Evolutionary conservation across 257 asterid genomes (phyloP).

Genomic region (Echium plantagineum): DNA sequence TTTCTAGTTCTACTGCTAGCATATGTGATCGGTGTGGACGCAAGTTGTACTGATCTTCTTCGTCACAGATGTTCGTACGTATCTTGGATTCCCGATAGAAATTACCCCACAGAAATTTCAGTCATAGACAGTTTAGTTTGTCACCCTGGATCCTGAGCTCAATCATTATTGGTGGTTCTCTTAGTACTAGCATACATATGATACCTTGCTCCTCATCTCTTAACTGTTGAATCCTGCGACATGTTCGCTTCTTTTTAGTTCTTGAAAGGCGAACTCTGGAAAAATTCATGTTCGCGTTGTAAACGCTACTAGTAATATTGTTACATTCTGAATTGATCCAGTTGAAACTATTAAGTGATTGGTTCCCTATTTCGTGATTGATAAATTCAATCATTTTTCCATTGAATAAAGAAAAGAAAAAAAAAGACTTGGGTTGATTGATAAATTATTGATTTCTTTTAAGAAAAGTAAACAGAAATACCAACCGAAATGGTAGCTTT

Average conservation of each 20-base stretch:
- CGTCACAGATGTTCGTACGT: not conserved
- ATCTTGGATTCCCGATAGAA: not conserved
- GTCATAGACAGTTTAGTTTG: not conserved
- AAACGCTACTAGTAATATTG: no score
- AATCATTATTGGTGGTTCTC: not conserved
- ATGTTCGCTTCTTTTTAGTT: not conserved
- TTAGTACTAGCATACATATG: not conserved
- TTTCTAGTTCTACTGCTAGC: conserved; percentile 22
- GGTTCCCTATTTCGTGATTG: no score
- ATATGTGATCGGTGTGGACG: conserved; percentile 85
- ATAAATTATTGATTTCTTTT: no score
- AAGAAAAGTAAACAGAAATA: no score
- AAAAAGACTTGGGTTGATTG: no score
- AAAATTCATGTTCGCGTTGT: no score
- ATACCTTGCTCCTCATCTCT: not conserved
- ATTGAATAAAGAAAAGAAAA: no score
- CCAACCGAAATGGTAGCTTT: no score
- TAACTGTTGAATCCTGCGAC: not conserved
- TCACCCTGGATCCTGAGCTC: not conserved
- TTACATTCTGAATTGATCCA: no score
- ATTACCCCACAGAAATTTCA: not conserved
- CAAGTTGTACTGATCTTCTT: conserved; percentile 29
- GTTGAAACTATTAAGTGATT: no score
- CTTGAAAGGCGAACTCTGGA: no score
- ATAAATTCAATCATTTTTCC: no score